A percentile compares a stretch with the other conserved stretches of the same genome.
phyloP scores from a whole-genome alignment of 108 stramenopile genomes.

The Fragilaria radians region DNA sequence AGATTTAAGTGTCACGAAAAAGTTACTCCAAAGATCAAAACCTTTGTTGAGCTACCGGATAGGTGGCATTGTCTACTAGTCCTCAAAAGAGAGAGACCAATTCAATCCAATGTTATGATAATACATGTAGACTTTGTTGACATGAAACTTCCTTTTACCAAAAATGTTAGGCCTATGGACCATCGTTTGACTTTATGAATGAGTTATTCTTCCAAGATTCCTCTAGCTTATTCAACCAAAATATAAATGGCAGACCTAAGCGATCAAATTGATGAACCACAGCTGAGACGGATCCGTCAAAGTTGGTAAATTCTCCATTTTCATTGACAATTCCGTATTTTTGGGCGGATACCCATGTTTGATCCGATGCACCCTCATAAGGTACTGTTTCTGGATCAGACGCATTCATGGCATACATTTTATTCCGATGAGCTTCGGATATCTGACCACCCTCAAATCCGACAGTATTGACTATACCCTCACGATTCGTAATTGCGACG shows the following conservation, averaged over 20 bases:
- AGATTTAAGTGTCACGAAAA: too few relatives aligned
- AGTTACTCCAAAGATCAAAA: too few relatives aligned
- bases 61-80: too few relatives aligned
- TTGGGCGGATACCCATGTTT: conserved; percentile 6
- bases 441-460: conserved; percentile 5
- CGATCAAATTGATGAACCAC: conserved; percentile 48
- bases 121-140: too few relatives aligned
- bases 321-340: conserved; percentile 3
- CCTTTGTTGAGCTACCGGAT: too few relatives aligned
- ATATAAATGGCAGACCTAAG: conserved; percentile 5
- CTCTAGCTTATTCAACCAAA: too few relatives aligned
- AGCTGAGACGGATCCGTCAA: conserved; percentile 32
- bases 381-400: background rate
- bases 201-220: too few relatives aligned
- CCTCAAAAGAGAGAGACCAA: too few relatives aligned
- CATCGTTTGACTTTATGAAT: too few relatives aligned
- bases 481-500: background rate
- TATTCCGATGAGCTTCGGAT: background rate
- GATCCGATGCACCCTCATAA: conserved; percentile 1
- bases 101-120: too few relatives aligned
- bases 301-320: conserved; percentile 15
- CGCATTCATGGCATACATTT: background rate
- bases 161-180: too few relatives aligned
- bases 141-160: too few relatives aligned
- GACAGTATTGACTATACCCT: conserved; percentile 6